Evolutionary conservation across 176 grass and related monocot genomes (phyloP).

Genomic region (Luzula sylvatica): DNA sequence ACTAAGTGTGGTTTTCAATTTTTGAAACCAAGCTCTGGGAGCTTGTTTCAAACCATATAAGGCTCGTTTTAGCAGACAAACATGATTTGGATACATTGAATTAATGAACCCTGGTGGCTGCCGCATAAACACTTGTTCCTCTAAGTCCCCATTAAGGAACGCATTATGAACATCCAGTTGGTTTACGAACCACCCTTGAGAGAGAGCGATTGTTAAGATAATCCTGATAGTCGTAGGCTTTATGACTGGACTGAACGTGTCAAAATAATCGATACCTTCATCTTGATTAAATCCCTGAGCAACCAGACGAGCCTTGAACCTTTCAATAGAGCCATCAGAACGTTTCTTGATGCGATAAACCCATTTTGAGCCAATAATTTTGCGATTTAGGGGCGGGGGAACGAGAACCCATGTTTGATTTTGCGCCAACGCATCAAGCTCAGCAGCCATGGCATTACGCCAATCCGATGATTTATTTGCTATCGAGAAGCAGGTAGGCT

Average conservation of each 20-base stretch:
- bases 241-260: background rate
- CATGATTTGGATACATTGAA: background rate
- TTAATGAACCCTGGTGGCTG: background rate
- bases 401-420: background rate
- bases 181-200: background rate
- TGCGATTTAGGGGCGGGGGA: background rate
- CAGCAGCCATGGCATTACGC: background rate
- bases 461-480: background rate
- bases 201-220: background rate
- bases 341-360: background rate
- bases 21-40: background rate
- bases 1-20: background rate
- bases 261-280: background rate
- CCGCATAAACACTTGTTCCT: background rate
- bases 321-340: background rate
- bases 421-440: background rate
- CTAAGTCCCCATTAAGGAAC: background rate
- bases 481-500: background rate
- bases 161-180: slow-evolving; percentile 4
- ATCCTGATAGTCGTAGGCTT: background rate
- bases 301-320: background rate
- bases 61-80: background rate
- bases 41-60: slow-evolving; percentile 7
- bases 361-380: background rate
- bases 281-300: background rate